Base-by-base conservation (phyloP, 257 asterid genomes). In the Leonotis leonurus region DNA sequence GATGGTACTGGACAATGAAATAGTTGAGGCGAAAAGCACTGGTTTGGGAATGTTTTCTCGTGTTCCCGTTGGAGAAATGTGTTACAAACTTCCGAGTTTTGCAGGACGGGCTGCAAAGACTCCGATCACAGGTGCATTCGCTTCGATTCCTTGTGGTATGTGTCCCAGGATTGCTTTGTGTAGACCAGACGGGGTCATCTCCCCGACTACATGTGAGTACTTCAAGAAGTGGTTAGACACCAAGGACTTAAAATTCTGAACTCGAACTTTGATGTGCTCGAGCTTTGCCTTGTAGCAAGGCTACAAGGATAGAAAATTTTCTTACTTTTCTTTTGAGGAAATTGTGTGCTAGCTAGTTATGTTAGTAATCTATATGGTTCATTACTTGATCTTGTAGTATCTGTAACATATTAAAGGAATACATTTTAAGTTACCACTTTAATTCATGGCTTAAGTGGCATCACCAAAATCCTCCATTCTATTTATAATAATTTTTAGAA, bases 21-120 rank as follows among this genome's bases (percentile, higher is more conserved):
- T 91, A 29, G 57, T 85, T 13, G 95, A 85, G 79, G 95, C 81
- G 62, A 88, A 85, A 77, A 88, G 96, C 74, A 85, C 78, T 0
- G 96, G 96, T 22, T 43, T 80, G 66, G 91, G 84, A 13, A 94
- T 81, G 8, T 85, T 73, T 70, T 76, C 62, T 57, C 62, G 77
- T 0, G 69, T 91, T 44, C 83, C 86, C 1, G 2, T 79, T 30
- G 95, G 95, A 18, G 43, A 75, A 1, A 13, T 40, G 11, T 88
- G 96, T 70, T 90, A 82, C 52, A 73, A 85, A 65, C 26, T 40
- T 5, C 83, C 78, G 1, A 62, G 67, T 5, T 70, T 64, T 6
- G 39, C 6, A 1, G 52, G 30, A 0, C 78, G 72, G 12, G 36
- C 29, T 24, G 76, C 58, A 2, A 65, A 54, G 65, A 78, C 70